A percentile compares a stretch with the other conserved stretches of the same genome.
These are phyloP conservation scores for Sequoia sempervirens DNA, from an alignment of 75 land plant species.

Conservation along the genomic window DNA sequence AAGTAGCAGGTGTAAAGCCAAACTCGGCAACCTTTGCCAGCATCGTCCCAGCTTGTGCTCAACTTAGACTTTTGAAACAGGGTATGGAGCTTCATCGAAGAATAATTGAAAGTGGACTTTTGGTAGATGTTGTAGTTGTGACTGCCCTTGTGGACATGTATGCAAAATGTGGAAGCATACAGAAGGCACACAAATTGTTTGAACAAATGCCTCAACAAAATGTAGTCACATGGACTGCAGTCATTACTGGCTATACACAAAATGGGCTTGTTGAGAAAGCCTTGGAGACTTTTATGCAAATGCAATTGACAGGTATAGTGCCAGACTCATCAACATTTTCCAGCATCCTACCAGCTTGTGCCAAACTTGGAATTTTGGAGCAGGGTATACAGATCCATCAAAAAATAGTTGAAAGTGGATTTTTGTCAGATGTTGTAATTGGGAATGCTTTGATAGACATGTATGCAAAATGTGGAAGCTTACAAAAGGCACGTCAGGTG, in stretches of 20 bases:
- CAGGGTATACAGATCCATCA: slow-evolving; percentile 17
- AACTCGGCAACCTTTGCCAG: slow-evolving; percentile 44
- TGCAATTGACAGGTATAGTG: background rate
- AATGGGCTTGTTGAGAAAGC: slow-evolving; percentile 6
- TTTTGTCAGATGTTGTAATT: slow-evolving; percentile 7
- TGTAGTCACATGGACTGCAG: slow-evolving; percentile 24
- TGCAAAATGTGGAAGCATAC: slow-evolving; percentile 25
- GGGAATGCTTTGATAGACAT: slow-evolving; percentile 24
- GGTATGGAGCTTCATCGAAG: slow-evolving; percentile 13
- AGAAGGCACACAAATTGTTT: slow-evolving; percentile 21
- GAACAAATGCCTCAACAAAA: slow-evolving; percentile 15
- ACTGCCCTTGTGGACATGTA: slow-evolving; percentile 20
- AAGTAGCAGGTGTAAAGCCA: slow-evolving; percentile 40
- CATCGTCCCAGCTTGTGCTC: slow-evolving; percentile 49
- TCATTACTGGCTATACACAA: slow-evolving; percentile 13
- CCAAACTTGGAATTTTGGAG: slow-evolving; percentile 23
- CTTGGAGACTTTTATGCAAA: background rate
- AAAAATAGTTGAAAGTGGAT: slow-evolving; percentile 4
- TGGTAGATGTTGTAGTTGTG: slow-evolving; percentile 12
- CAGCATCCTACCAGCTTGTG: slow-evolving; percentile 17
- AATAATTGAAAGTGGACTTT: slow-evolving; percentile 6
- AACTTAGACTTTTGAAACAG: slow-evolving; percentile 7
- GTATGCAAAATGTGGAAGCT: slow-evolving; percentile 24
- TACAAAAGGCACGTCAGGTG: slow-evolving; percentile 17
- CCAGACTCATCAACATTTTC: slow-evolving; percentile 16